Base-by-base conservation (phyloP, 2,329 filamentous ascomycete species). In the Malbranchea zuffiana region DNA sequence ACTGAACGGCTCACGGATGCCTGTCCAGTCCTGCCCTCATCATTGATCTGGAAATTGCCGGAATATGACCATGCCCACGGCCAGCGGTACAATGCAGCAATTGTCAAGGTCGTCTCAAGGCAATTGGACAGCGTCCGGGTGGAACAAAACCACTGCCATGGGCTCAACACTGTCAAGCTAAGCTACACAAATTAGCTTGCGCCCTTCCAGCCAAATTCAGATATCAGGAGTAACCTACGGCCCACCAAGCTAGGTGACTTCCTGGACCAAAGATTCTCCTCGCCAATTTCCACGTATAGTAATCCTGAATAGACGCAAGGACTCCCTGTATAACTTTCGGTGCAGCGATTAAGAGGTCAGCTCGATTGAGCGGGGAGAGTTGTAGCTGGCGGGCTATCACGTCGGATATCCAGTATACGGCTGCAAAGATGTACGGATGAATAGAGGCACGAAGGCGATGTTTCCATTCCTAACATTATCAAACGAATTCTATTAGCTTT, bases 121-220 rank as follows among this genome's bases (percentile, higher is more conserved):
- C 80, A 90, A 62, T 98, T 98, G 37, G 88, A 95, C 53, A 98
- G 80, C 1, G 90, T 94, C 31, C 90, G 74, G 0, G 86, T 88
- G 1, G 86, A 90, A 61, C 81, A 90, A 61, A 90, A 96, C 83
- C 84, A 96, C 57, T 95, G 85, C 86, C 90, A 98, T 5, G 90
- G 84, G 59, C 78, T 93, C 50, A 78, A 65, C 28, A 82, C 59
- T 3, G 77, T 78, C 61, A 90, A 70, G 41, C 72, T 69, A 30
- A 93, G 66, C 78, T 86, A 56, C 41, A 46, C 44, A 16, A 21
- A 31, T 28, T 25, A 40, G 34, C 19, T 17, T 30, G n/a, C n/a
- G n/a, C n/a, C n/a, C n/a, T n/a, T n/a, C n/a, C n/a, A n/a, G n/a
- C n/a, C n/a, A n/a, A n/a, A n/a, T 50, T 41, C 50, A 39, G 10